Percentiles rank a stretch among this genome's conserved stretches.
These are phyloP conservation scores for Coriolopsis trogii DNA, from an alignment of 1,284 basidiomycete genomes.

Conservation along the genomic window DNA sequence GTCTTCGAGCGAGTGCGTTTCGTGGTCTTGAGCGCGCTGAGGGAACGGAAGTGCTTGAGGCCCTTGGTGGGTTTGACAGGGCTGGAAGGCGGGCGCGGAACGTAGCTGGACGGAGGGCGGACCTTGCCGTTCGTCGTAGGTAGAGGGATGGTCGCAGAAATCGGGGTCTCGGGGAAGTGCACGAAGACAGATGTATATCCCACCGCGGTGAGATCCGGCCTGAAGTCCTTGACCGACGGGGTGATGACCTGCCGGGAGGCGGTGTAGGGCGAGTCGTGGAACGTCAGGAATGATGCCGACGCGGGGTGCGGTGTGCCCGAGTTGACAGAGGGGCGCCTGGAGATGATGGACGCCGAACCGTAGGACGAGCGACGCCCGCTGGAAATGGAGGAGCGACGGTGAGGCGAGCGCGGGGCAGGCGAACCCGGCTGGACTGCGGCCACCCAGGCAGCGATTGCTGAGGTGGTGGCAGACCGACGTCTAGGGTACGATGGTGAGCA, in stretches of 20 bases:
- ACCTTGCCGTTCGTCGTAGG: slow-evolving; percentile 15
- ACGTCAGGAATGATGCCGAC: slow-evolving; percentile 47
- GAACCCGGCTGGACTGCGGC: slow-evolving; percentile 68
- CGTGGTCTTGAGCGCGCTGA: slow-evolving; percentile 29
- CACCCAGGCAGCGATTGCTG: slow-evolving; percentile 53
- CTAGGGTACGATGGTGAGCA: slow-evolving; percentile 33
- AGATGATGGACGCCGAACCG: slow-evolving; percentile 25
- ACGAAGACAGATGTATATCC: slow-evolving; percentile 71
- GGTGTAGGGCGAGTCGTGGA: slow-evolving; percentile 42
- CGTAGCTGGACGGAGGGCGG: slow-evolving; percentile 13
- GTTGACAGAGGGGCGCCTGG: slow-evolving; percentile 41
- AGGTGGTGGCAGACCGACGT: slow-evolving; percentile 38
- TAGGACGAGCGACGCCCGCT: slow-evolving; percentile 37
- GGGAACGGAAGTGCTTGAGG: slow-evolving; percentile 34
- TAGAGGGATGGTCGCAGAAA: slow-evolving; percentile 25
- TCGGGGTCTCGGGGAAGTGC: slow-evolving; percentile 48
- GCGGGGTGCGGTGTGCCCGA: slow-evolving; percentile 29
- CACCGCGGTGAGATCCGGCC: slow-evolving; percentile 54
- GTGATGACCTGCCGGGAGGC: slow-evolving; percentile 28
- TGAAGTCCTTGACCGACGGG: slow-evolving; percentile 44
- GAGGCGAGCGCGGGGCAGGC: slow-evolving; percentile 47
- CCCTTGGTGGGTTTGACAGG: slow-evolving; percentile 24
- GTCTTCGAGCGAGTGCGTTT: slow-evolving; percentile 29
- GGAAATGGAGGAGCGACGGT: slow-evolving; percentile 32
- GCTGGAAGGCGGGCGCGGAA: slow-evolving; percentile 13